Conservation (phyloP, 2,329 filamentous ascomycete genomes). For the Domatiomyces globalis region DNA sequence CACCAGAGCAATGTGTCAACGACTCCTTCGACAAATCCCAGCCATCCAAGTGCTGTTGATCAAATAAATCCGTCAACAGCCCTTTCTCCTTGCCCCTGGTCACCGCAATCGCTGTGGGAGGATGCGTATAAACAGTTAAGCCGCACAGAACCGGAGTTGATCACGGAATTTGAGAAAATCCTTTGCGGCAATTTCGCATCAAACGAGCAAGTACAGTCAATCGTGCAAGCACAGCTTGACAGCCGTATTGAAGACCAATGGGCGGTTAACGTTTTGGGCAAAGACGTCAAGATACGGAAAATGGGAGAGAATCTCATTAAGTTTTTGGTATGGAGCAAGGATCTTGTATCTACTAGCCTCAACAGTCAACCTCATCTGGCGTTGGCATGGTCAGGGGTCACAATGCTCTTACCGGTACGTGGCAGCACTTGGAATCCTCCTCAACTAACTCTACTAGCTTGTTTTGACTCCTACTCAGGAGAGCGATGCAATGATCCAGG, state of each 20-base stretch:
- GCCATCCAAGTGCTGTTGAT: not conserved
- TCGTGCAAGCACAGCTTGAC: not conserved
- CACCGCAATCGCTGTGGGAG: not conserved
- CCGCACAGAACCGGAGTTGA: not conserved
- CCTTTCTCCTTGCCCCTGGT: not conserved
- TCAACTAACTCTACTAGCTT: slow-evolving; percentile 3
- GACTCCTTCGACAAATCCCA: not conserved
- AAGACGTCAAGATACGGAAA: slow-evolving; percentile 13
- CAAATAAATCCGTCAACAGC: not conserved
- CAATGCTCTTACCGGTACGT: slow-evolving; percentile 16
- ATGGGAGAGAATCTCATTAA: slow-evolving; percentile 16
- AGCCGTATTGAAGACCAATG: not conserved
- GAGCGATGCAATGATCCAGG: slow-evolving; percentile 15
- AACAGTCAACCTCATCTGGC: slow-evolving; percentile 17
- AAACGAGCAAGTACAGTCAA: not conserved
- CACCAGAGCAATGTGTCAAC: not conserved
- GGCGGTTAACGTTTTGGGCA: slow-evolving; percentile 1
- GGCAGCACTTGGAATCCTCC: not conserved
- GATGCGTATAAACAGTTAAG: not conserved
- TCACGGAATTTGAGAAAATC: not conserved
- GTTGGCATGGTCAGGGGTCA: slow-evolving; percentile 19
- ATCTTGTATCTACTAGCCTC: slow-evolving; percentile 14
- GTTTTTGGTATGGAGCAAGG: slow-evolving; percentile 17
- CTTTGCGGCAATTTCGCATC: not conserved
- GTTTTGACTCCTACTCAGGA: slow-evolving; percentile 9